These are phyloP conservation scores for Nothophytophthora sp. DNA, from an alignment of 352 stramenopile species.

Conservation along the genomic window DNA sequence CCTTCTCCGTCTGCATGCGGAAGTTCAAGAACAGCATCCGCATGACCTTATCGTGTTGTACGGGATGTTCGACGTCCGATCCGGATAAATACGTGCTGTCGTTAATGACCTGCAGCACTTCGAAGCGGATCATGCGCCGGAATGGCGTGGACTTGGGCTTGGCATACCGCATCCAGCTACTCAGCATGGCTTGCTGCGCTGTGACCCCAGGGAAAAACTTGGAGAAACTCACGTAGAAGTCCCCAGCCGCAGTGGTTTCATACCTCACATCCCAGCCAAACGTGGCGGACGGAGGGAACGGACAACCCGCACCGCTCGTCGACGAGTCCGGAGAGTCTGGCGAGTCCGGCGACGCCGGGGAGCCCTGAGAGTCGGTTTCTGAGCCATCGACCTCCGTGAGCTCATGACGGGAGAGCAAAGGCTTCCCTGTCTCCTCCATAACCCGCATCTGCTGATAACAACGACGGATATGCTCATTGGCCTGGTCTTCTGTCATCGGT, in stretches of 20 bases:
- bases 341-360: constrained; percentile 6
- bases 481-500: constrained; percentile 54
- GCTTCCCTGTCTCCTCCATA: constrained; percentile 48
- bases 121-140: constrained; percentile 37
- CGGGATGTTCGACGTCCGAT: constrained; percentile 47
- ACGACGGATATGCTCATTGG: constrained; percentile 50
- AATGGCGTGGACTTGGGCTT: constrained; percentile 31
- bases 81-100: constrained; percentile 51
- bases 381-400: constrained; percentile 30
- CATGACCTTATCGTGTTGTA: constrained; percentile 52
- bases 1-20: constrained; percentile 49
- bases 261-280: constrained; percentile 56
- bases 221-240: constrained; percentile 55
- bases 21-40: constrained; percentile 47
- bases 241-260: constrained; percentile 33
- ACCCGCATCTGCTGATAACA: constrained; percentile 61
- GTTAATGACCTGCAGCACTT: constrained; percentile 49
- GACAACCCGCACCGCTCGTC: constrained; percentile 13
- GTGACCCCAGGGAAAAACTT: constrained; percentile 47
- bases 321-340: constrained; percentile 1
- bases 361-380: constrained; percentile 13
- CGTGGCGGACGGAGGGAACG: constrained; percentile 47
- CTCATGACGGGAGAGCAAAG: constrained; percentile 27
- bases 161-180: constrained; percentile 33
- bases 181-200: constrained; percentile 42